These are phyloP conservation scores for Sporothrix globosa DNA, from an alignment of 2,329 filamentous ascomycete species.

Conservation along the genomic window DNA sequence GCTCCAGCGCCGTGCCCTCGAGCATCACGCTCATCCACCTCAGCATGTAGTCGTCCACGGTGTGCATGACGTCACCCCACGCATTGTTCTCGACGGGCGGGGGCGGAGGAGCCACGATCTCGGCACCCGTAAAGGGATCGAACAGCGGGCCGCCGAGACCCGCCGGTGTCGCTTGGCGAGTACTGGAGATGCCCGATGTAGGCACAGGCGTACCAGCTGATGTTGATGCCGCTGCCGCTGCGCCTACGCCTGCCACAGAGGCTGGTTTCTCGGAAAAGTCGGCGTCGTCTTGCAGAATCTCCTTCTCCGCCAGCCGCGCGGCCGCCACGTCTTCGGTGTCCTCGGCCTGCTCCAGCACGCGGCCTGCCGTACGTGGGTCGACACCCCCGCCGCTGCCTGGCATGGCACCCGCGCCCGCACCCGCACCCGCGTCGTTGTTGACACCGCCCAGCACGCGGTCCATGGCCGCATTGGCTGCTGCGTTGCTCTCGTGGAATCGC, in stretches of 20 bases:
- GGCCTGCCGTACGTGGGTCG: slow-evolving; percentile 65
- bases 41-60: slow-evolving; percentile 77
- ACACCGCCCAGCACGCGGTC: slow-evolving; percentile 77
- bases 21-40: slow-evolving; percentile 66
- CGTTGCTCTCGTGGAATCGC: slow-evolving; percentile 61
- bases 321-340: slow-evolving; percentile 90
- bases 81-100: slow-evolving; percentile 56
- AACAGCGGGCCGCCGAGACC: slow-evolving; percentile 43
- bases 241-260: slow-evolving; percentile 42
- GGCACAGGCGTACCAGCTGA: slow-evolving; percentile 42
- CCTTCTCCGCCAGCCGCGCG: slow-evolving; percentile 83
- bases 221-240: slow-evolving; percentile 54
- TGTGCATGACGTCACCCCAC: slow-evolving; percentile 60
- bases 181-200: slow-evolving; percentile 56
- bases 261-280: slow-evolving; percentile 74
- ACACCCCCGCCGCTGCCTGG: not conserved
- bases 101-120: slow-evolving; percentile 42
- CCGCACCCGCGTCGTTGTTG: slow-evolving; percentile 50
- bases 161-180: slow-evolving; percentile 55
- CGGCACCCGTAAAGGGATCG: slow-evolving; percentile 35
- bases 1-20: slow-evolving; percentile 61
- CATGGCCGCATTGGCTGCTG: slow-evolving; percentile 79
- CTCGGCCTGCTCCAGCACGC: slow-evolving; percentile 84
- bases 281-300: slow-evolving; percentile 82
- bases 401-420: not conserved